Evolutionary conservation across 495 filamentous ascomycete species (phyloP).

Genomic region (Hypoxylon lenormandii): DNA sequence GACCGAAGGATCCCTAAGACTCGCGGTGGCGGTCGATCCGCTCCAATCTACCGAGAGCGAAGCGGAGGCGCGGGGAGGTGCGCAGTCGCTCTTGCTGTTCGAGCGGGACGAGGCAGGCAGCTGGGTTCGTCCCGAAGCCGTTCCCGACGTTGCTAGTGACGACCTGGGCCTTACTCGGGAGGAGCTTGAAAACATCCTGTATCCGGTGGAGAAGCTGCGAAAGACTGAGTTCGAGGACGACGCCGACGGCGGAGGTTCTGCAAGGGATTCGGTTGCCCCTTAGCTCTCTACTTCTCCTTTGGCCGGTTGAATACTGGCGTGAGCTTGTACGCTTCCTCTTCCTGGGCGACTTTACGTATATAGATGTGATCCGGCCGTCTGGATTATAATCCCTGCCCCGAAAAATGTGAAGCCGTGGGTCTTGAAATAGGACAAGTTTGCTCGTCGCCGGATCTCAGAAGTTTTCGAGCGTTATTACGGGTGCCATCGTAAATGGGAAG

Average conservation of each 20-base stretch:
- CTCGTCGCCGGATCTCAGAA: too few relatives aligned
- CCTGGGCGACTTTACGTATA: too few relatives aligned
- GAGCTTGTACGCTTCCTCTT: too few relatives aligned
- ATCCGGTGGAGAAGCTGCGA: constrained; percentile 76
- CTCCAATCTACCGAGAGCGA: constrained; percentile 1
- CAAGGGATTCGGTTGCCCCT: constrained; percentile 1
- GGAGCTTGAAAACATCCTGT: constrained; percentile 70
- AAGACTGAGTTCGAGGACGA: constrained; percentile 70
- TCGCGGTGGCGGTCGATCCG: constrained; percentile 70
- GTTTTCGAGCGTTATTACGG: too few relatives aligned
- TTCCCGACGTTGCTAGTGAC: constrained; percentile 33
- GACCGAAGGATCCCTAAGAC: constrained; percentile 44
- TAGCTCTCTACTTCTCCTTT: neutral
- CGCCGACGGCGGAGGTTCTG: constrained; percentile 38
- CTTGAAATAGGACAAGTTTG: too few relatives aligned
- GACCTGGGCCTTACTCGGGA: constrained; percentile 52
- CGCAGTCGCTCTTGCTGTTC: constrained; percentile 31
- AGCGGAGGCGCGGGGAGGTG: constrained; percentile 45
- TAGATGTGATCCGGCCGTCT: too few relatives aligned
- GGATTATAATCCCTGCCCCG: too few relatives aligned
- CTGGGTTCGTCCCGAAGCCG: constrained; percentile 24
- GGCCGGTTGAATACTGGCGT: neutral
- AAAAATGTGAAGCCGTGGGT: too few relatives aligned
- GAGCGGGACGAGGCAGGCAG: constrained; percentile 30
- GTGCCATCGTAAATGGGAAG: too few relatives aligned